A percentile compares a stretch with the other conserved stretches of the same genome.
Conservation (phyloP, 306 rosid species). For the Quercus robur region DNA sequence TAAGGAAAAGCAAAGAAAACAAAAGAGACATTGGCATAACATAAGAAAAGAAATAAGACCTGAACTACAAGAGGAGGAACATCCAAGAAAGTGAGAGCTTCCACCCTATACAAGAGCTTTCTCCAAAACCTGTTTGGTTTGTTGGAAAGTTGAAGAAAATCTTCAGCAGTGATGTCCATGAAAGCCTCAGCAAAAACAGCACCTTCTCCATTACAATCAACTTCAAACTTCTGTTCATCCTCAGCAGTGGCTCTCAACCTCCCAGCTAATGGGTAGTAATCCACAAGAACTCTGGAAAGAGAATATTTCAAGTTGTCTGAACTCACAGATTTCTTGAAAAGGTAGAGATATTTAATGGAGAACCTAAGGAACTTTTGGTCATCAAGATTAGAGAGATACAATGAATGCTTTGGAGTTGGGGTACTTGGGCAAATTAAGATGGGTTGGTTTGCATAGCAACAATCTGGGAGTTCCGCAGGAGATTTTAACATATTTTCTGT, state of each 20-base stretch:
- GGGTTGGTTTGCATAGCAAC: conserved; percentile 42
- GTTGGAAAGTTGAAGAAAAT: conserved; percentile 43
- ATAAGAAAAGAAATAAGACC: conserved; percentile 32
- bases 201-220: conserved; percentile 85
- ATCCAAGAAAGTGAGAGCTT: conserved; percentile 61
- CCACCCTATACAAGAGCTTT: conserved; percentile 59
- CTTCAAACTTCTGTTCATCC: conserved; percentile 61
- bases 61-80: conserved; percentile 86
- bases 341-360: conserved; percentile 65
- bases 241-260: conserved; percentile 38
- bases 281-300: conserved; percentile 58
- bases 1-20: background rate
- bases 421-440: conserved; percentile 39
- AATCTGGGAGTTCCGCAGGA: conserved; percentile 65
- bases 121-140: conserved; percentile 71
- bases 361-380: conserved; percentile 82
- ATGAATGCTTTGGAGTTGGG: conserved; percentile 71
- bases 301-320: conserved; percentile 47
- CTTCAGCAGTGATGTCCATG: conserved; percentile 57
- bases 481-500: conserved; percentile 37
- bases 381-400: conserved; percentile 78
- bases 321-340: conserved; percentile 52
- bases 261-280: conserved; percentile 88
- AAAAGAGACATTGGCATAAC: background rate
- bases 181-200: conserved; percentile 75